These are phyloP conservation scores for Solanum hybrid DNA, from an alignment of 305 asterid species.

Conservation along the genomic window DNA sequence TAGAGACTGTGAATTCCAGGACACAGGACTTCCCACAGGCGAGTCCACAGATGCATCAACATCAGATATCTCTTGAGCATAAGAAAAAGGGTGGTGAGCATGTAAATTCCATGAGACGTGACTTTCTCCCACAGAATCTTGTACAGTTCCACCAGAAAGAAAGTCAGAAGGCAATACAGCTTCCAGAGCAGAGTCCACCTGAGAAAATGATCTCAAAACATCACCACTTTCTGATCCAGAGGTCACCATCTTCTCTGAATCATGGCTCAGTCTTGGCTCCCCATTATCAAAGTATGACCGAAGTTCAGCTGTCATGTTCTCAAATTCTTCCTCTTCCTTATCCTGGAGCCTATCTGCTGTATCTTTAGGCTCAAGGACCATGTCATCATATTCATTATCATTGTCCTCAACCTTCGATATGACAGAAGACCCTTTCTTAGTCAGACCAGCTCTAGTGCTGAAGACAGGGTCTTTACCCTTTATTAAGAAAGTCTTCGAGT, in stretches of 20 bases:
- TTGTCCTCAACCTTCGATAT: constrained; percentile 25
- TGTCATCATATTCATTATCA: constrained; percentile 38
- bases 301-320: constrained; percentile 25
- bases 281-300: constrained; percentile 23
- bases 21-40: constrained; percentile 71
- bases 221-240: constrained; percentile 63
- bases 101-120: constrained; percentile 60
- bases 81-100: constrained; percentile 47
- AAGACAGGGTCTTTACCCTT: constrained; percentile 53
- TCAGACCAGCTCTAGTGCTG: constrained; percentile 34
- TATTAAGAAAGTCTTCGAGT: constrained; percentile 49
- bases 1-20: constrained; percentile 72
- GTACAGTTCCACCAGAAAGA: constrained; percentile 45
- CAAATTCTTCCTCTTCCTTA: constrained; percentile 48
- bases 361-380: constrained; percentile 33
- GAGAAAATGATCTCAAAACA: constrained; percentile 33
- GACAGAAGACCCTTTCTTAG: constrained; percentile 34
- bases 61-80: constrained; percentile 70
- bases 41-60: constrained; percentile 66
- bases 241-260: constrained; percentile 32
- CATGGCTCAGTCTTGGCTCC: constrained; percentile 32
- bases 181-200: constrained; percentile 47
- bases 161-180: constrained; percentile 46
- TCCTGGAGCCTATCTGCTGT: constrained; percentile 24
- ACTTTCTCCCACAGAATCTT: constrained; percentile 63